phyloP scores from a whole-genome alignment of 352 stramenopile species.

The Peronospora belbahrii region DNA sequence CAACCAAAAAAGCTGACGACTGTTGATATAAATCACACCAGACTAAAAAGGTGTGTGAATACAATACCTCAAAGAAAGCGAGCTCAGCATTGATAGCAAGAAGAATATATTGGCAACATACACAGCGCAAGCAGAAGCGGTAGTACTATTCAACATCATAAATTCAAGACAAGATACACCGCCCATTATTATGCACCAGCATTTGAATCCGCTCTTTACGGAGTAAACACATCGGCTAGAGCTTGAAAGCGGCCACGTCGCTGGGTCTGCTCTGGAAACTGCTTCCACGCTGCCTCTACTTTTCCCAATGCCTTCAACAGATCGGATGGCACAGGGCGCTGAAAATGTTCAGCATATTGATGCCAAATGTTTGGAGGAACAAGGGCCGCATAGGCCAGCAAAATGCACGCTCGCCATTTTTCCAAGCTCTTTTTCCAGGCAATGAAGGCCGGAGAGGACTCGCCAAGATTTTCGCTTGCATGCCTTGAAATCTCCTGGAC shows the following conservation, averaged over 20 bases:
- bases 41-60: too few relatives aligned
- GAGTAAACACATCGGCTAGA: constrained; percentile 26
- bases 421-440: constrained; percentile 45
- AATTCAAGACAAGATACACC: background rate
- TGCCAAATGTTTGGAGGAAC: constrained; percentile 59
- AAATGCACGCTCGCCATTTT: constrained; percentile 54
- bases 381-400: constrained; percentile 62
- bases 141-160: background rate
- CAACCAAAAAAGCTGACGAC: too few relatives aligned
- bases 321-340: constrained; percentile 39
- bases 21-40: too few relatives aligned
- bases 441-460: constrained; percentile 29
- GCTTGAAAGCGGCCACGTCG: constrained; percentile 53
- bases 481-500: constrained; percentile 52
- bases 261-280: constrained; percentile 41
- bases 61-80: too few relatives aligned
- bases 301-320: constrained; percentile 25
- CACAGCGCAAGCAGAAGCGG: constrained; percentile 6
- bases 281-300: constrained; percentile 38
- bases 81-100: background rate
- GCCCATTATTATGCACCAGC: background rate
- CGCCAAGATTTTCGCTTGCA: constrained; percentile 29
- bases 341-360: constrained; percentile 53
- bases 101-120: background rate
- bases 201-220: constrained; percentile 2